Percentiles rank a stretch among this genome's conserved stretches.
Evolutionary conservation across 1,284 basidiomycete species (phyloP).

Genomic region (Moniliella sp.): DNA sequence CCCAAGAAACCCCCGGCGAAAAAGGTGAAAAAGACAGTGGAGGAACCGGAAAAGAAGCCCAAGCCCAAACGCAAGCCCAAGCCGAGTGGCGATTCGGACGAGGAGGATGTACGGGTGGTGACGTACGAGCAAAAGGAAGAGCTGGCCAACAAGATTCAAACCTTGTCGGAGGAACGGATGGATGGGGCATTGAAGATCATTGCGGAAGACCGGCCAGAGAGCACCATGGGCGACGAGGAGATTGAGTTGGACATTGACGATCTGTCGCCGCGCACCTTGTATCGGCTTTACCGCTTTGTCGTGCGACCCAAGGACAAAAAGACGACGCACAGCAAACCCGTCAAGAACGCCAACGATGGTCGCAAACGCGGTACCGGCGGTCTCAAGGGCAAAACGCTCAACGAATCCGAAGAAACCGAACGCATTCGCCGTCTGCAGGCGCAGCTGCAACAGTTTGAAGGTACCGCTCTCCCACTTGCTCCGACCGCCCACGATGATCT

Average conservation of each 20-base stretch:
- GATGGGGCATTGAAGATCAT: constrained; percentile 31
- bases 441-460: constrained; percentile 28
- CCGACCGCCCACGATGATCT: constrained; percentile 26
- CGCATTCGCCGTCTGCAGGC: constrained; percentile 25
- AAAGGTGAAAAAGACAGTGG: too few relatives aligned
- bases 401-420: constrained; percentile 29
- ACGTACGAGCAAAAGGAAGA: constrained; percentile 33
- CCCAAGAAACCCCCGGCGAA: too few relatives aligned
- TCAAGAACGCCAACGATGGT: too few relatives aligned
- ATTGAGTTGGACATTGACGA: constrained; percentile 34
- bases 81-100: too few relatives aligned
- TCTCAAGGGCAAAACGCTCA: constrained; percentile 30
- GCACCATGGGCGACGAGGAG: constrained; percentile 26
- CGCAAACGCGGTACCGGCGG: constrained; percentile 29
- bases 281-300: constrained; percentile 31
- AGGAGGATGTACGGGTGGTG: constrained; percentile 23
- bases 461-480: constrained; percentile 3
- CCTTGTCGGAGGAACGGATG: constrained; percentile 29
- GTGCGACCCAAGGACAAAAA: too few relatives aligned
- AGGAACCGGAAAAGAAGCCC: too few relatives aligned
- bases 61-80: too few relatives aligned
- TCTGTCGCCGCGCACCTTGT: constrained; percentile 25
- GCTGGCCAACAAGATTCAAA: constrained; percentile 30
- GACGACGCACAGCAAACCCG: too few relatives aligned
- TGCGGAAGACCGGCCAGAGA: constrained; percentile 30